Evolutionary conservation across 2,329 filamentous ascomycete genomes (phyloP).

Genomic region (Colletotrichum navitas): DNA sequence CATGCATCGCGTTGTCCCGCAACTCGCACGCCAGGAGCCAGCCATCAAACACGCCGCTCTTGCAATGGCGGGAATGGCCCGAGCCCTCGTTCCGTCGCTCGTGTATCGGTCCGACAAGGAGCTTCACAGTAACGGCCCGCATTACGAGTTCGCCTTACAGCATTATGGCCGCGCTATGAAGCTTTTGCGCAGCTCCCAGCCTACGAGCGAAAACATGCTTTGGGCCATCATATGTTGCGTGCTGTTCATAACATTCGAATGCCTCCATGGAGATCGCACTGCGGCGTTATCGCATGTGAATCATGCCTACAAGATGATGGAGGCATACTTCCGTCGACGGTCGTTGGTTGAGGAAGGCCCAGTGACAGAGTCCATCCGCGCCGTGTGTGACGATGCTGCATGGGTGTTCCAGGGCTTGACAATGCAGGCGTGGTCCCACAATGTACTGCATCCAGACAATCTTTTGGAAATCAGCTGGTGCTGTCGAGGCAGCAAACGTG

Average conservation of each 20-base stretch:
- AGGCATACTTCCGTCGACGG: slow-evolving; percentile 22
- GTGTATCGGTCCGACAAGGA: slow-evolving; percentile 2
- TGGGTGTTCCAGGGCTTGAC: slow-evolving; percentile 40
- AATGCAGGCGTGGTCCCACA: slow-evolving; percentile 38
- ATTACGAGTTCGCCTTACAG: slow-evolving; percentile 54
- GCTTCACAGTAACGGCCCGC: slow-evolving; percentile 23
- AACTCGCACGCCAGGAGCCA: slow-evolving; percentile 54
- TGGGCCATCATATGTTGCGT: slow-evolving; percentile 56
- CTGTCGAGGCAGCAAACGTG: slow-evolving; percentile 44
- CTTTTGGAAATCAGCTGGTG: slow-evolving; percentile 29
- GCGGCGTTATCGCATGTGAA: slow-evolving; percentile 56
- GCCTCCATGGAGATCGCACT: slow-evolving; percentile 55
- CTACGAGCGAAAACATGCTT: slow-evolving; percentile 52
- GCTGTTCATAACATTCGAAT: slow-evolving; percentile 57
- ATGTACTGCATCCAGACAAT: slow-evolving; percentile 21
- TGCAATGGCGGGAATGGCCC: slow-evolving; percentile 36
- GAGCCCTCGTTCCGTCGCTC: slow-evolving; percentile 52
- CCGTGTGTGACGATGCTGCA: slow-evolving; percentile 33
- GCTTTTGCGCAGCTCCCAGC: slow-evolving; percentile 52
- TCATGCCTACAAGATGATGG: slow-evolving; percentile 48
- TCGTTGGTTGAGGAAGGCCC: not conserved
- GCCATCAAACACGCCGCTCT: slow-evolving; percentile 50
- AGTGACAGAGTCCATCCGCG: slow-evolving; percentile 25
- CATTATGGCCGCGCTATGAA: slow-evolving; percentile 58
- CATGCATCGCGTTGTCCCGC: slow-evolving; percentile 53